Evolutionary conservation across 768 basidiomycete species (phyloP).

Genomic region (Boletus reticuloceps): DNA sequence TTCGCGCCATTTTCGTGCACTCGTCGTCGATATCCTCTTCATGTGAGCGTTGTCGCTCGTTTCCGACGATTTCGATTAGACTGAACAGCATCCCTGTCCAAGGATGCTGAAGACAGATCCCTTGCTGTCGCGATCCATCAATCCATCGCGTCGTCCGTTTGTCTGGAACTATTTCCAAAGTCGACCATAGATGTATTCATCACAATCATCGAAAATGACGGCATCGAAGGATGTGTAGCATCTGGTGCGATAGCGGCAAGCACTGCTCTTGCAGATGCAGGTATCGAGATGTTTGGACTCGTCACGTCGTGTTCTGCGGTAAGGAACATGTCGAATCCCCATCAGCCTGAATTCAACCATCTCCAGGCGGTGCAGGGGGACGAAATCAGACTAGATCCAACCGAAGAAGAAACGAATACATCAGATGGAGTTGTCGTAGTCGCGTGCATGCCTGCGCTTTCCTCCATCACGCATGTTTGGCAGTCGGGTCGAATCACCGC

Average conservation of each 20-base stretch:
- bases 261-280: constrained; percentile 88
- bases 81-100: constrained; percentile 8
- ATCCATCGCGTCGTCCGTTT: constrained; percentile 77
- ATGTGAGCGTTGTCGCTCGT: constrained; percentile 49
- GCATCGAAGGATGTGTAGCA: constrained; percentile 84
- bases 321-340: constrained; percentile 18
- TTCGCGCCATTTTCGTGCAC: constrained; percentile 91
- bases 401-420: constrained; percentile 55
- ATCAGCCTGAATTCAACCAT: constrained; percentile 2
- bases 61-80: neutral
- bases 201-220: constrained; percentile 88
- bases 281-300: constrained; percentile 87
- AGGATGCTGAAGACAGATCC: constrained; percentile 95
- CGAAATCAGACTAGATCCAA: constrained; percentile 80
- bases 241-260: constrained; percentile 86
- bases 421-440: constrained; percentile 71
- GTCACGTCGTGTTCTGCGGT: constrained; percentile 84
- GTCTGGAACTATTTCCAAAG: constrained; percentile 91
- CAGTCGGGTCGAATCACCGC: constrained; percentile 68
- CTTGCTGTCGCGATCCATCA: constrained; percentile 83
- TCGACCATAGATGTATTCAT: constrained; percentile 91
- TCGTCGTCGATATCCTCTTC: constrained; percentile 76
- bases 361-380: constrained; percentile 53
- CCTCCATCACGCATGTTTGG: constrained; percentile 82
- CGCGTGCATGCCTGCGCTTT: constrained; percentile 86